Percentiles rank a stretch among this genome's conserved stretches.
These are phyloP conservation scores for Ceratocystis cacaofunesta DNA, from an alignment of 2,329 filamentous ascomycete species.

Conservation along the genomic window DNA sequence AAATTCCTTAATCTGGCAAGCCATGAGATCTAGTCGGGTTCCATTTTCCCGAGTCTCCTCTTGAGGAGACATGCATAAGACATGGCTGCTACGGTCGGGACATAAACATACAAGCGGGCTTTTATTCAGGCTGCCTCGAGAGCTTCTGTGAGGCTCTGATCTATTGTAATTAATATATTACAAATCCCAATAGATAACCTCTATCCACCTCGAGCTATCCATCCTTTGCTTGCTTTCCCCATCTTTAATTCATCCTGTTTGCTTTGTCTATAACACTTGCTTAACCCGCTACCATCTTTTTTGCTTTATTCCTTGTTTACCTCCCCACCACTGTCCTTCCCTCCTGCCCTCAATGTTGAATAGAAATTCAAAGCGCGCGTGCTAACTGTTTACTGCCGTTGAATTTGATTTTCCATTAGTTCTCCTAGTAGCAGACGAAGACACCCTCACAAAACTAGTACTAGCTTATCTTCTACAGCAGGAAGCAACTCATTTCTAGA, in stretches of 20 bases:
- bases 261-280: background rate
- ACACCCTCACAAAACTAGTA: conserved; percentile 35
- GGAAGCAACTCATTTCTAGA: conserved; percentile 50
- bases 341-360: no score
- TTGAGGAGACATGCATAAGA: background rate
- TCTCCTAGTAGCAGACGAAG: conserved; percentile 37
- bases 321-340: background rate
- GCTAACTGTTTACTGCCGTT: conserved; percentile 35
- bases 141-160: background rate
- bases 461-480: conserved; percentile 46
- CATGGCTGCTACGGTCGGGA: background rate
- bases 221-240: background rate
- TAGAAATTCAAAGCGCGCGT: background rate
- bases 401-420: conserved; percentile 40
- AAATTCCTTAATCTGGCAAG: background rate
- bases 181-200: background rate
- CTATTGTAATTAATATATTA: background rate
- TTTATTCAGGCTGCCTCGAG: background rate
- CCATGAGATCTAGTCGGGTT: background rate
- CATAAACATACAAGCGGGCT: background rate
- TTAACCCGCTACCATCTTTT: background rate
- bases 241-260: conserved; percentile 10
- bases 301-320: background rate
- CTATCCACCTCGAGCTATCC: background rate
- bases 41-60: background rate